Evolutionary conservation across 2,329 filamentous ascomycete genomes (phyloP), one percentile per base, ranked within the genome.

Genomic region (Xylariaceae sp.): DNA sequence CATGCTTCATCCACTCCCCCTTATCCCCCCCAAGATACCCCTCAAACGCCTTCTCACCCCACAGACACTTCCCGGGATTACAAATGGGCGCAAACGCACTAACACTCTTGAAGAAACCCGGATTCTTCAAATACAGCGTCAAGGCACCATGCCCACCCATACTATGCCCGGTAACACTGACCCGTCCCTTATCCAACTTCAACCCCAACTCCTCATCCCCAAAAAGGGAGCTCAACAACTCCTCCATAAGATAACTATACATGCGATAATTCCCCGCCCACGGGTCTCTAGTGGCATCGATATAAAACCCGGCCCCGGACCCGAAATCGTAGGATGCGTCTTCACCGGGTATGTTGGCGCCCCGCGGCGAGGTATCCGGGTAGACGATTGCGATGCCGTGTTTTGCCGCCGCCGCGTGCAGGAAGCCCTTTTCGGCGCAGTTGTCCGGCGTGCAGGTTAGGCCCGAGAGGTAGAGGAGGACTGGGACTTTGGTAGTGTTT

Each of bases 131-230:
- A 79, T 89, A 97, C 68, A 97, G 77, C 51, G 92, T 96, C 67
- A 99, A 79, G 50, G 94, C 94, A 64, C 94, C 94, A 75, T 99
- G 94, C 0, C 94, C 94, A 66, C 94, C 94, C 94, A 99, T 99
- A 69, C 88, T 92, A 78, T 99, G 94, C 4, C 94, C 94, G 47
- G 90, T 90, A 70, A 99, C 94, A 74, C 87, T 88, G 57, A 97
- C 86, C 47, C 88, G 82, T 34, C 70, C 75, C 0, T 75, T 70
- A 73, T 97, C 93, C 35, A 99, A 79, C 71, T 85, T 62, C 66
- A 73, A 81, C 35, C 76, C 48, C 35, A 57, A 7, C 10, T 44
- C 73, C 73, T 81, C 2, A 45, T 52, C 79, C 35, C 75, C 74
- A 74, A 92, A 95, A 23, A 97, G 82, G 1, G 86, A 79, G 13